Evolutionary conservation across 441 rosid species (phyloP), one percentile per base, ranked within the genome.

Genomic region (Gossypium aridum): DNA sequence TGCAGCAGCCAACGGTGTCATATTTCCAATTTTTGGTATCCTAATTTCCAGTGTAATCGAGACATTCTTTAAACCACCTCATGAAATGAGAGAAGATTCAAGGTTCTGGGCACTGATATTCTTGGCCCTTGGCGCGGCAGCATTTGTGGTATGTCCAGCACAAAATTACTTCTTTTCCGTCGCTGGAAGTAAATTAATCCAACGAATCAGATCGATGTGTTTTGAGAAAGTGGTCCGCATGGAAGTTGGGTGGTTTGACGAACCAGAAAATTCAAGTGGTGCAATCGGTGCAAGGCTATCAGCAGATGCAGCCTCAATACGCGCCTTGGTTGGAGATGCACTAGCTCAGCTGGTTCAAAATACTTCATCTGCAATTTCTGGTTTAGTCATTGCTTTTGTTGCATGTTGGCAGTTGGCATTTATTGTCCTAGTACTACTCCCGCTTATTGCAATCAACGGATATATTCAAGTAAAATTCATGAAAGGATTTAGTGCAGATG

Each of bases 231-330:
- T 90, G 55, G 89, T 94, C 69, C 83, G 39, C 62, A 92, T 87
- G 97, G 97, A 94, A 70, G 81, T 92, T 72, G 83, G 91, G 39
- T 94, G 97, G 98, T 91, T 92, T 37, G 88, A 89, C 74, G 86
- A 87, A 75, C 75, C 87, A 7, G 80, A 81, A 17, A 80, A 89
- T 80, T 87, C 88, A 0, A 89, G 91, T 9, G 88, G 91, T 64
- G 67, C 78, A 0, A 76, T 89, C 64, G 85, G 91, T 19, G 83
- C 91, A 4, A 85, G 88, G 67, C 84, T 89, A 13, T 87, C 87
- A 0, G 79, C 87, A 53, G 91, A 89, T 79, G 86, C 87, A 31
- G 86, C 85, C 39, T 63, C 80, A n/a, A 71, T 89, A 5, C 76
- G 81, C 10, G 76, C 80, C 65, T 55, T 85, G 6, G 90, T 86